phyloP scores from a whole-genome alignment of 257 asterid species.

The Craterostigma plantagineum region DNA sequence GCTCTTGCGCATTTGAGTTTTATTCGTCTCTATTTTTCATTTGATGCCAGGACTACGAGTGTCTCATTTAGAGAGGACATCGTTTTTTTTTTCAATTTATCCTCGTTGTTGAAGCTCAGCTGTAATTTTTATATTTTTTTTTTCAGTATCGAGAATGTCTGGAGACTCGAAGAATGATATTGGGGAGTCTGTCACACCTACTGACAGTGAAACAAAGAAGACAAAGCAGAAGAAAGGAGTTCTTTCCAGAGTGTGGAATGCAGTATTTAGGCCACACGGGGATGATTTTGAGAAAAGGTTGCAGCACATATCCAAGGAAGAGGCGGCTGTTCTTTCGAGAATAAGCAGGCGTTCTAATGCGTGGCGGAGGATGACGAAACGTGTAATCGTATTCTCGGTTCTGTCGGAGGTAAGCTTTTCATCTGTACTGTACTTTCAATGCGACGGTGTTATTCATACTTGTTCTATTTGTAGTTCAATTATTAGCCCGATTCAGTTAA shows the following conservation, averaged over 20 bases:
- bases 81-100: too few relatives aligned
- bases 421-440: too few relatives aligned
- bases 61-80: too few relatives aligned
- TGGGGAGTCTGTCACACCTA: conserved; percentile 22
- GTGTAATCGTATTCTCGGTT: conserved; percentile 41
- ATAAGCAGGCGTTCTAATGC: conserved; percentile 44
- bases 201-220: conserved; percentile 26
- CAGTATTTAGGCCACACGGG: conserved; percentile 37
- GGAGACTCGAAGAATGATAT: conserved; percentile 33
- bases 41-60: too few relatives aligned
- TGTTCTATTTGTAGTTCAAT: neutral
- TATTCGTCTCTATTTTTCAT: too few relatives aligned
- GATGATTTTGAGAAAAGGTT: conserved; percentile 85
- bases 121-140: too few relatives aligned
- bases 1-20: too few relatives aligned
- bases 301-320: conserved; percentile 80
- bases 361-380: conserved; percentile 41
- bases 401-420: conserved; percentile 46
- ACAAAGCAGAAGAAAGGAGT: conserved; percentile 53
- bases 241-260: conserved; percentile 58
- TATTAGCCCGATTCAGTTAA: neutral
- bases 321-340: conserved; percentile 53
- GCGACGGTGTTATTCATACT: neutral
- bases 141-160: conserved; percentile 22
- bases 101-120: too few relatives aligned